Evolutionary conservation across 148 eudicot species (phyloP).

Genomic region (Mesembryanthemum crystallinum): DNA sequence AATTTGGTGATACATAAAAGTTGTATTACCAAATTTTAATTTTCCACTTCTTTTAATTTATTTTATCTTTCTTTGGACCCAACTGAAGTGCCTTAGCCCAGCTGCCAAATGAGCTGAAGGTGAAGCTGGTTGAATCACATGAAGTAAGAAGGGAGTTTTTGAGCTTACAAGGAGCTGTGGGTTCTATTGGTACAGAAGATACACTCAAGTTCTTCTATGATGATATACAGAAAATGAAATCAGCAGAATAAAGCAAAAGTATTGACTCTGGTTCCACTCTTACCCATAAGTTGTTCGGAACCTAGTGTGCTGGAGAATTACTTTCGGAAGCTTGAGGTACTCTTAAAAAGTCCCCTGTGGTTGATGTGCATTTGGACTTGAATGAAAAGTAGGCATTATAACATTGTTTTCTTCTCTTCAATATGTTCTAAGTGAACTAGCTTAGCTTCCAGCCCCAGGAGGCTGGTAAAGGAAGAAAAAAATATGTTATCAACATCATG

Average conservation of each 20-base stretch:
- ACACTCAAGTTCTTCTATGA: slow-evolving; percentile 61
- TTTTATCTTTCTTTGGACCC: slow-evolving; percentile 9
- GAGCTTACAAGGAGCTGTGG: slow-evolving; percentile 50
- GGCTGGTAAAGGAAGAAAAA: neutral
- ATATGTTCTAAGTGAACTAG: neutral
- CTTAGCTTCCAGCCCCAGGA: neutral
- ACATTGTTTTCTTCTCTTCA: slow-evolving; percentile 8
- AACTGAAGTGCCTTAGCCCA: slow-evolving; percentile 52
- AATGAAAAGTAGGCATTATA: slow-evolving; percentile 13
- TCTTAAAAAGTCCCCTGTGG: slow-evolving; percentile 37
- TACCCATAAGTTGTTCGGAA: slow-evolving; percentile 23
- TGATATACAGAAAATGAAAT: slow-evolving; percentile 30
- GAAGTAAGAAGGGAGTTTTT: slow-evolving; percentile 47
- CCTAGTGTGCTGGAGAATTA: slow-evolving; percentile 37
- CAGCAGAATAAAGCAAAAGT: slow-evolving; percentile 17
- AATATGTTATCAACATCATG: neutral
- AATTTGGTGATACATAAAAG: neutral
- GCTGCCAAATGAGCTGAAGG: slow-evolving; percentile 54
- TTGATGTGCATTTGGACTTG: slow-evolving; percentile 34
- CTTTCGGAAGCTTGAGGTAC: slow-evolving; percentile 42
- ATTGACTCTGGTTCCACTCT: slow-evolving; percentile 15
- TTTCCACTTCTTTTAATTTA: neutral
- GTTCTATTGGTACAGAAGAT: slow-evolving; percentile 51
- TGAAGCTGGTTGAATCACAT: slow-evolving; percentile 48
- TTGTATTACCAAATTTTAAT: neutral